Base-by-base conservation (phyloP, 768 basidiomycete genomes). In the Phaffia australis region DNA sequence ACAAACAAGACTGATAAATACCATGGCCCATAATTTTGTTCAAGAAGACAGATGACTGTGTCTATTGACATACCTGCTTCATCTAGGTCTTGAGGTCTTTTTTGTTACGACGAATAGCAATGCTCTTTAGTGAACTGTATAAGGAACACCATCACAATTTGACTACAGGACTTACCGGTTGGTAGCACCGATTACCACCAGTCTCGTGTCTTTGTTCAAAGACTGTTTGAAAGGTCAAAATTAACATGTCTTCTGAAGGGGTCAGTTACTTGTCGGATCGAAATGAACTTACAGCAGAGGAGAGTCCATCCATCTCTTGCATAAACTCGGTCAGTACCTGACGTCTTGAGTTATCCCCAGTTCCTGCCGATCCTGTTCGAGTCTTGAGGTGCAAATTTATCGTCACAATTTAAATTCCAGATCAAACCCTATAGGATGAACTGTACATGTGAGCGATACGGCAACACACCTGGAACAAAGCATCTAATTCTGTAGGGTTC, bases 181-280 rank as follows among this genome's bases (percentile, higher is more conserved):
- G 1, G 93, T 95, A 1, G 92, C 92, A 50, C 93, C 92, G 60
- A 97, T 90, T 58, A 97, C 85, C 64, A 94, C 86, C 65, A 95
- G 84, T 69, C 83, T 84, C 69, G 88, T 84, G 63, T 90, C 87
- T 69, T 81, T 82, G 32, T 84, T 85, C 11, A 87, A 83, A 74
- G 55, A 54, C 52, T 42, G 35, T 42, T 42, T 11, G 35, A 11
- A 42, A 42, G 4, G 4, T 42, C 11, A 11, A 42, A n/a, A n/a
- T n/a, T n/a, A n/a, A n/a, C n/a, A 42, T 42, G 35, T 42, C 11
- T 42, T 42, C 4, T 5, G 11, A 42, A 42, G 35, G 35, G 11
- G n/a, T n/a, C n/a, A n/a, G n/a, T n/a, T n/a, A n/a, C n/a, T n/a
- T n/a, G n/a, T n/a, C n/a, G 35, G 11, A 42, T 42, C 11, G 4